phyloP scores from a whole-genome alignment of 371 early-diverging fungal genomes.

The Rhizomucor miehei region DNA sequence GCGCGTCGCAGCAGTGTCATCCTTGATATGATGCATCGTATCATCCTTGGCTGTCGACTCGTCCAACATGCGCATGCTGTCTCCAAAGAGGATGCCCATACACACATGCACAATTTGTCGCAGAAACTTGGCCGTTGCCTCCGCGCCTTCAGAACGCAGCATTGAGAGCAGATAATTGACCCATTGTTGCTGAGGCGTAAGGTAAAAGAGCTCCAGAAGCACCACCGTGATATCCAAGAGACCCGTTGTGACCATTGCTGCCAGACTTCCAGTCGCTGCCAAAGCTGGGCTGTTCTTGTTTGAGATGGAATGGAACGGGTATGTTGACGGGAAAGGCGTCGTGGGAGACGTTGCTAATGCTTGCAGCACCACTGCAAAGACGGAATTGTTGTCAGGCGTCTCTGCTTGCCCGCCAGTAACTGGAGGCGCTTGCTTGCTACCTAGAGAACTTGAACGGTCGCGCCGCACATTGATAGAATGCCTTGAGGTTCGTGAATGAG shows the following conservation, averaged over 20 bases:
- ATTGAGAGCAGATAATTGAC: constrained; percentile 28
- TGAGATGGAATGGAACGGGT: constrained; percentile 33
- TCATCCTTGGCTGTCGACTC: constrained; percentile 23
- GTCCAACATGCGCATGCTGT: constrained; percentile 25
- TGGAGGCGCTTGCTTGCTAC: constrained; percentile 8
- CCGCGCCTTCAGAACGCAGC: constrained; percentile 41
- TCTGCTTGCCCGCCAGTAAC: not conserved
- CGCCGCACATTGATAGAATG: constrained; percentile 22
- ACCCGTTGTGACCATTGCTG: constrained; percentile 44
- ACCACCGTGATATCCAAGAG: constrained; percentile 48
- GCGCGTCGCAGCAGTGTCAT: constrained; percentile 17
- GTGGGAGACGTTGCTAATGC: constrained; percentile 41
- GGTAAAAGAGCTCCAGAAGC: constrained; percentile 41
- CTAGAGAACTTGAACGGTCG: constrained; percentile 21
- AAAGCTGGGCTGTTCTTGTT: constrained; percentile 8
- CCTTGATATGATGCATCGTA: constrained; percentile 19
- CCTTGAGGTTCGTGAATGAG: constrained; percentile 11
- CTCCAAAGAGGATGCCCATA: constrained; percentile 47
- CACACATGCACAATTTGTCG: constrained; percentile 53
- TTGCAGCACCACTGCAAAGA: constrained; percentile 30
- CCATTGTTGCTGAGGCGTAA: constrained; percentile 47
- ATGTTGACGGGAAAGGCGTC: constrained; percentile 37
- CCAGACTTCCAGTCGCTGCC: constrained; percentile 17
- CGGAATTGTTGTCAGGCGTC: constrained; percentile 3
- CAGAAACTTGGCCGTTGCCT: constrained; percentile 50